Evolutionary conservation across 176 grass and related monocot species (phyloP).

Genomic region (Oryza australiensis): DNA sequence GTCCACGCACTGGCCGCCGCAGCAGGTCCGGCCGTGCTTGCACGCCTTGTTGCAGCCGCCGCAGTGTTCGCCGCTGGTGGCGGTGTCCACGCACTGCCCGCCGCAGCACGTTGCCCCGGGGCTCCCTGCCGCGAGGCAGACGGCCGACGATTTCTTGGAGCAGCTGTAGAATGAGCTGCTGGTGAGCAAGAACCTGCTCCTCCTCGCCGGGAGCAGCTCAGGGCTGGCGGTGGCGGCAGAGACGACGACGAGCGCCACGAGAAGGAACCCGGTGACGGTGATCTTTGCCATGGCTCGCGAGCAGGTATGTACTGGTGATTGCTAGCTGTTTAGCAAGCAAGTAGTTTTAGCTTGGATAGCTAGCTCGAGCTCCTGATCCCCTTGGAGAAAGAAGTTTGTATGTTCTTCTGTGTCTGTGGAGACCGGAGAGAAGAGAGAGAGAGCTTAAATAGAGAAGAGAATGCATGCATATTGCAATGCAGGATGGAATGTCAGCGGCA

Average conservation of each 20-base stretch:
- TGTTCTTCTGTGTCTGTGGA: background rate
- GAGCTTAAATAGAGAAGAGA: background rate
- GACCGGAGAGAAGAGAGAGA: too few relatives aligned
- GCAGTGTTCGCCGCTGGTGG: constrained; percentile 32
- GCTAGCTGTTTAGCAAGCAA: too few relatives aligned
- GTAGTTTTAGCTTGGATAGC: too few relatives aligned
- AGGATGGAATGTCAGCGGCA: background rate
- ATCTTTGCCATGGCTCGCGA: background rate
- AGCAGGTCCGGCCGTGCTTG: constrained; percentile 31
- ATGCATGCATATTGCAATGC: background rate
- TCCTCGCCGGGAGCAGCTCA: background rate
- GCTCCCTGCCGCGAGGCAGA: constrained; percentile 37
- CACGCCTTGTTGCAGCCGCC: constrained; percentile 39
- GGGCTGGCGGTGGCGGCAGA: background rate
- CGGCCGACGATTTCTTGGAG: background rate
- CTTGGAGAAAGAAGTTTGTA: too few relatives aligned
- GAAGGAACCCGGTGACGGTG: background rate
- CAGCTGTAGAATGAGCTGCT: background rate
- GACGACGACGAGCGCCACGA: background rate
- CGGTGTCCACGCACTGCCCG: constrained; percentile 41
- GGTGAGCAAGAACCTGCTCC: constrained; percentile 14
- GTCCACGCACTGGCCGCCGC: constrained; percentile 38
- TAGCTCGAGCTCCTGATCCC: too few relatives aligned
- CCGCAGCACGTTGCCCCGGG: constrained; percentile 35
- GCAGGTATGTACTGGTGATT: background rate